Conservation (phyloP, 83 land plant genomes). For the Picea abies region DNA sequence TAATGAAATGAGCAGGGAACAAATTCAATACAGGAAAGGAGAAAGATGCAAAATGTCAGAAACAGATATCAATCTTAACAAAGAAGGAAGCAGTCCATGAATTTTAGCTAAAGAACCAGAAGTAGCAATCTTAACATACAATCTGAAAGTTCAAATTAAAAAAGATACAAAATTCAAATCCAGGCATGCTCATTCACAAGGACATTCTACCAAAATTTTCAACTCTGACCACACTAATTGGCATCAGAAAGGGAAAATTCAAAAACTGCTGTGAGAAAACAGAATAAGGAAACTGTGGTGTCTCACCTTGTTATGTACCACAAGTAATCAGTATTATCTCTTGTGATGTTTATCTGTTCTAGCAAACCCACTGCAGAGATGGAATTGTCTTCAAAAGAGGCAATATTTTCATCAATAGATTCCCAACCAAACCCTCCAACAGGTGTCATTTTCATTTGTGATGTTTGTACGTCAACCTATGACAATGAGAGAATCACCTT, state of each 20-base stretch:
- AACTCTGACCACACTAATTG: background rate
- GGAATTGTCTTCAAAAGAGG: slow-evolving; percentile 29
- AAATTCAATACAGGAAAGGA: background rate
- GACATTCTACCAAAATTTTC: background rate
- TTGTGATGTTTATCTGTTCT: slow-evolving; percentile 77
- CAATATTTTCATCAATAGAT: slow-evolving; percentile 59
- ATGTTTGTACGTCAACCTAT: slow-evolving; percentile 61
- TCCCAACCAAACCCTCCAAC: slow-evolving; percentile 51
- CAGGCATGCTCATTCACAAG: background rate
- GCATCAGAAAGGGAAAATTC: no score
- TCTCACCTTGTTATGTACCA: slow-evolving; percentile 87
- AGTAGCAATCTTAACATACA: background rate
- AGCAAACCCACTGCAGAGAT: slow-evolving; percentile 49
- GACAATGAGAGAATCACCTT: background rate
- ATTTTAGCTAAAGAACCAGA: background rate
- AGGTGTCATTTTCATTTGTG: slow-evolving; percentile 48
- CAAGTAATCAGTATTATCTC: slow-evolving; percentile 70
- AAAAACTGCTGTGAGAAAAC: background rate
- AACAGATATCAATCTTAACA: background rate
- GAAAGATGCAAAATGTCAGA: background rate
- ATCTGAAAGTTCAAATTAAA: background rate
- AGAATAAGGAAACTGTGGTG: background rate
- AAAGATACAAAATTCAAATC: no score
- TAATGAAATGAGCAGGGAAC: background rate
- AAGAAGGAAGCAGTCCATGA: no score